phyloP scores from a whole-genome alignment of 2,329 filamentous ascomycete species.

The Decorospora gaudefroyi region DNA sequence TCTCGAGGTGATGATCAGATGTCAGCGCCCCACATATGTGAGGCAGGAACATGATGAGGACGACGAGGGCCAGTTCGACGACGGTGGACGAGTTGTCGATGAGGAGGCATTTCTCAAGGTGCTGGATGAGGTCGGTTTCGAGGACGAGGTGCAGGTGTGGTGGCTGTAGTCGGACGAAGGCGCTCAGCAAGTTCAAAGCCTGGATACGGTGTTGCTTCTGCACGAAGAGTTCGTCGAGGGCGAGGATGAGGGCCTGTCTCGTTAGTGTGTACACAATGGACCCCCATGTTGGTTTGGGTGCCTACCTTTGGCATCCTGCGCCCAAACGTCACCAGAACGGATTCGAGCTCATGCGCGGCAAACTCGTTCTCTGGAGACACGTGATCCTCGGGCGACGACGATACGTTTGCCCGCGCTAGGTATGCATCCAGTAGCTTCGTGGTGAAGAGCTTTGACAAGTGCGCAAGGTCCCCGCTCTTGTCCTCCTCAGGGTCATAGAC shows the following conservation, averaged over 20 bases:
- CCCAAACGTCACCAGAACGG: slow-evolving; percentile 61
- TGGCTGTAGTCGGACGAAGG: slow-evolving; percentile 75
- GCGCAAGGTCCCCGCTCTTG: slow-evolving; percentile 52
- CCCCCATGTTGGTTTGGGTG: not conserved
- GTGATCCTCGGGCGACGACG: slow-evolving; percentile 45
- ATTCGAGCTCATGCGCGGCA: slow-evolving; percentile 57
- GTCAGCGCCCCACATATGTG: slow-evolving; percentile 76
- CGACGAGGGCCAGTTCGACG: slow-evolving; percentile 74
- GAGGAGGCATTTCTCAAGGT: slow-evolving; percentile 74
- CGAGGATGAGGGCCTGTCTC: slow-evolving; percentile 65
- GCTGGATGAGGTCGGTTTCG: slow-evolving; percentile 71
- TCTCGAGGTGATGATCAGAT: slow-evolving; percentile 63
- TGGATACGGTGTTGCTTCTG: slow-evolving; percentile 67
- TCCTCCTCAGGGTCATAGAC: slow-evolving; percentile 65
- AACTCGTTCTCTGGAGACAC: slow-evolving; percentile 52
- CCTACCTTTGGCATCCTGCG: slow-evolving; percentile 68
- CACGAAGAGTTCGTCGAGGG: slow-evolving; percentile 68
- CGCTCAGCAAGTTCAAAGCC: slow-evolving; percentile 68
- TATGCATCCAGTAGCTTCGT: slow-evolving; percentile 57
- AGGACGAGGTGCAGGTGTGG: slow-evolving; percentile 76
- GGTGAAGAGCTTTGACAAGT: slow-evolving; percentile 57
- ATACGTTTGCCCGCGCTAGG: slow-evolving; percentile 48
- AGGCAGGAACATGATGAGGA: slow-evolving; percentile 79
- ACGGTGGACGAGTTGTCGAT: slow-evolving; percentile 77
- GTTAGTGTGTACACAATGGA: not conserved